phyloP scores from a whole-genome alignment of 129 eudicot species.

The Pseudognaphalium luteoalbum region DNA sequence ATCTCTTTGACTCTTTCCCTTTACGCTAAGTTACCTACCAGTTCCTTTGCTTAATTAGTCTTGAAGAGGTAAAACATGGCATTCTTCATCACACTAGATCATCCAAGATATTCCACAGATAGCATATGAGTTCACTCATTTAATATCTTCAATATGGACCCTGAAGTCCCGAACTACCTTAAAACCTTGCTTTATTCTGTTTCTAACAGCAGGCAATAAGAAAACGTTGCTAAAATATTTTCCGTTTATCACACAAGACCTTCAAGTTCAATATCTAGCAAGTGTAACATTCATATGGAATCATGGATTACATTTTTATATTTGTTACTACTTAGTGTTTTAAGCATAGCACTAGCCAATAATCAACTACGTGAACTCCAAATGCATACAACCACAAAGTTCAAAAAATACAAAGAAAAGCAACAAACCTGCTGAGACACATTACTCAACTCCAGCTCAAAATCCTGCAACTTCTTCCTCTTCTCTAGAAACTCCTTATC shows the following conservation, averaged over 20 bases:
- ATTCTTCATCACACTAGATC: background rate
- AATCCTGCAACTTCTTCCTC: constrained; percentile 66
- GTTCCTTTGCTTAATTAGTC: background rate
- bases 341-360: background rate
- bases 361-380: background rate
- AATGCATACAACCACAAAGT: background rate
- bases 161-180: background rate
- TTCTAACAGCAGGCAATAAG: background rate
- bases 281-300: background rate
- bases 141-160: constrained; percentile 14
- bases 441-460: constrained; percentile 71
- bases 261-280: background rate
- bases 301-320: background rate
- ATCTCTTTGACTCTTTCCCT: background rate
- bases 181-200: too few species aligned
- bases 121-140: background rate
- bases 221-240: background rate
- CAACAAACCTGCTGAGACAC: constrained; percentile 78
- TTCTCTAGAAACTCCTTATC: constrained; percentile 84
- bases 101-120: background rate
- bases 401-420: background rate
- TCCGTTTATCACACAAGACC: background rate
- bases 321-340: background rate
- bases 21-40: background rate
- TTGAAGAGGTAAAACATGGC: background rate